Base-by-base conservation (phyloP, 2,329 filamentous ascomycete species). In the Dryadomyces quercus-mongolicae region DNA sequence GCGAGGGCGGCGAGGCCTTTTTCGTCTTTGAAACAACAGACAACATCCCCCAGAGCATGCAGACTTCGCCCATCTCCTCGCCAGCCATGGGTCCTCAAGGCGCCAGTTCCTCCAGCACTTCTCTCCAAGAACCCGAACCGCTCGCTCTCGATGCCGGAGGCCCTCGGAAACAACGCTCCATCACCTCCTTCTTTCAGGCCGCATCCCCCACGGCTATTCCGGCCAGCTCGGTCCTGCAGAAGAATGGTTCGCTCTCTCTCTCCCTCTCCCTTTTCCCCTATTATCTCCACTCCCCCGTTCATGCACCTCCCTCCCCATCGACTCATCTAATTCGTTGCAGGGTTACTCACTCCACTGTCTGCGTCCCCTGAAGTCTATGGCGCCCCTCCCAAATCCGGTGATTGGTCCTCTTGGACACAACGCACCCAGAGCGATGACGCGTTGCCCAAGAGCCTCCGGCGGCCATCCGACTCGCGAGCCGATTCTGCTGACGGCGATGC, bases 1-100 rank as follows among this genome's bases (percentile, higher is more conserved):
- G 93, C 47, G 93, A 98, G 67, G 93, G 89, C 52, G 93, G 93
- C 60, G 93, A 98, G 73, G 93, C 93, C 25, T 98, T 98, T 72
- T 98, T 98, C 69, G 90, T 98, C 59, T 97, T 98, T 65, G 90
- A 97, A 72, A 98, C 93, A 9, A 86, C 85, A 53, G 88, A 92
- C 61, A 85, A 82, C 63, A 93, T 98, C 56, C 93, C 93, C n/a
- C 86, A 88, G 67, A 88, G 86, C 55, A 74, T 97, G 65, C 93
- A 97, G 71, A 98, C 93, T 1, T 97, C 92, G 49, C 93, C 93
- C 38, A 75, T 97, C 52, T 87, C 94, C 52, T 96, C 91, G 22
- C 93, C 93, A 5, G 85, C 82, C n/a, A 80, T 86, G 44, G 68
- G 73, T 18, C 66, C 74, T 3, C 68, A 79, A 59, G 13, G 18